Evolutionary conservation across 768 basidiomycete genomes (phyloP).

Genomic region (Boletales sp.): DNA sequence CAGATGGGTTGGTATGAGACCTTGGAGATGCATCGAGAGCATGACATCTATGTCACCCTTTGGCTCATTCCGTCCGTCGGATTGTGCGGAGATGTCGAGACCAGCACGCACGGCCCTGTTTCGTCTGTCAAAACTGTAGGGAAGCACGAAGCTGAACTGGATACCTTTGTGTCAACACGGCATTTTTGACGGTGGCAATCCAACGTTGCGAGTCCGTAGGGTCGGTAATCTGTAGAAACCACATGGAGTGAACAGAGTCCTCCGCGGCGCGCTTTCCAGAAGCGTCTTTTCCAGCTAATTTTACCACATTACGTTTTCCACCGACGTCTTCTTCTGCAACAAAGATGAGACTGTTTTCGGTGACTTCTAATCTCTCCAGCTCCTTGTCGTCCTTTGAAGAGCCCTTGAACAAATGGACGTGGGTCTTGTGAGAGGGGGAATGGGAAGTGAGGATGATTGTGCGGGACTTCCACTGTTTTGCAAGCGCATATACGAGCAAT

Average conservation of each 20-base stretch:
- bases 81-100: conserved; percentile 44
- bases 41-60: conserved; percentile 82
- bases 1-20: conserved; percentile 37
- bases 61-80: conserved; percentile 51
- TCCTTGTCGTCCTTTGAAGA: conserved; percentile 58
- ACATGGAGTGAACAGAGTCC: conserved; percentile 26
- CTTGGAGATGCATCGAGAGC: conserved; percentile 73
- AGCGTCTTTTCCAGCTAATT: conserved; percentile 62
- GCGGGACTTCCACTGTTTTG: conserved; percentile 69
- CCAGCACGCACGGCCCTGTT: conserved; percentile 67
- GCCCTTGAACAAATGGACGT: conserved; percentile 75
- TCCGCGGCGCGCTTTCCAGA: conserved; percentile 35
- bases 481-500: conserved; percentile 66
- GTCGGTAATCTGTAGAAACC: conserved; percentile 67
- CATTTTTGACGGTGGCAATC: conserved; percentile 71
- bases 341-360: conserved; percentile 72
- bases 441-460: conserved; percentile 56
- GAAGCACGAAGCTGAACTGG: not conserved
- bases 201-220: conserved; percentile 64
- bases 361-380: conserved; percentile 71
- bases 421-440: conserved; percentile 35
- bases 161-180: conserved; percentile 69
- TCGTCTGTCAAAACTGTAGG: not conserved
- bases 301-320: conserved; percentile 52
- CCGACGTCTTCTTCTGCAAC: conserved; percentile 56